These are phyloP conservation scores for Diaporthe vaccinii DNA, from an alignment of 2,329 filamentous ascomycete genomes.

Conservation along the genomic window DNA sequence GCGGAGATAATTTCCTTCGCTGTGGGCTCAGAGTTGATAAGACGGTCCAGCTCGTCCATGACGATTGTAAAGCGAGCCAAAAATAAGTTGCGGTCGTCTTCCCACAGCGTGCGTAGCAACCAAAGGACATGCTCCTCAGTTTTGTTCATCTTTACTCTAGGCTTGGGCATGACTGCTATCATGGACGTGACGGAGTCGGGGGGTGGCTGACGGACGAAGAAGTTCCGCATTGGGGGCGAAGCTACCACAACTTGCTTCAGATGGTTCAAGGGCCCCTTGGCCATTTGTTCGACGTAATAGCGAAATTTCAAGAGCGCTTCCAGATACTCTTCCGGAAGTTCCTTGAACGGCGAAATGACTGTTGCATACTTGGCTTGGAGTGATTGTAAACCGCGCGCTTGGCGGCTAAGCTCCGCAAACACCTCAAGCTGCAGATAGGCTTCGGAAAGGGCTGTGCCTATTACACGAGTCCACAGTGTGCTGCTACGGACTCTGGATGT, in stretches of 20 bases:
- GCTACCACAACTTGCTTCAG: slow-evolving; percentile 48
- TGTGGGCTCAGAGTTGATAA: slow-evolving; percentile 54
- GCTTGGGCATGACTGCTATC: slow-evolving; percentile 44
- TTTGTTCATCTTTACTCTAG: slow-evolving; percentile 43
- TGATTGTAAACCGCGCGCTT: slow-evolving; percentile 45
- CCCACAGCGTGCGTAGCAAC: slow-evolving; percentile 55
- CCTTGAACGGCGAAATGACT: slow-evolving; percentile 49
- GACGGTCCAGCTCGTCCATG: slow-evolving; percentile 64
- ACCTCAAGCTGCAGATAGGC: slow-evolving; percentile 53
- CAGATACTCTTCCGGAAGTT: slow-evolving; percentile 56
- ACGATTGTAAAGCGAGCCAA: slow-evolving; percentile 52
- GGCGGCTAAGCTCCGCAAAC: slow-evolving; percentile 55
- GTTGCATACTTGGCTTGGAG: slow-evolving; percentile 52
- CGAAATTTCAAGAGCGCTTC: slow-evolving; percentile 57
- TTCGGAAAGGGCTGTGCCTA: slow-evolving; percentile 50
- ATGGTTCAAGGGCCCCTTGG: slow-evolving; percentile 49
- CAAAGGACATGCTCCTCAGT: slow-evolving; percentile 49
- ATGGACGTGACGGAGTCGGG: slow-evolving; percentile 42
- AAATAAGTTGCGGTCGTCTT: slow-evolving; percentile 51
- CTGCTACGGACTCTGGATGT: slow-evolving; percentile 40
- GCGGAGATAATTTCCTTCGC: slow-evolving; percentile 55
- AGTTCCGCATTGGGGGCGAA: slow-evolving; percentile 57
- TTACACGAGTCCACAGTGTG: slow-evolving; percentile 56
- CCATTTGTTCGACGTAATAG: slow-evolving; percentile 51
- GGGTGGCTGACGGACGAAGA: slow-evolving; percentile 50